Evolutionary conservation across 768 basidiomycete species (phyloP).

Genomic region (Lactarius sp.): DNA sequence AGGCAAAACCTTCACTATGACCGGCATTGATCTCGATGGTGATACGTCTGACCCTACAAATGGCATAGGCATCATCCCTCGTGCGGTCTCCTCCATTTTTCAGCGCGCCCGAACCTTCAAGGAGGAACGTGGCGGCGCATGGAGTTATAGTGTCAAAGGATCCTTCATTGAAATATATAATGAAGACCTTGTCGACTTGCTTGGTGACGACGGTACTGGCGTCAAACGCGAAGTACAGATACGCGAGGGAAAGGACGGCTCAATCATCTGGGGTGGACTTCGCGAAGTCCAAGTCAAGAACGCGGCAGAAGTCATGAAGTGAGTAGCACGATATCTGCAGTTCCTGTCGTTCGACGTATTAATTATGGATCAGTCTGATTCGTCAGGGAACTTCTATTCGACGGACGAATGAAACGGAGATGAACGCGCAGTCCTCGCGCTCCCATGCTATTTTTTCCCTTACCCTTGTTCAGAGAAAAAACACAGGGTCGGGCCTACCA

Average conservation of each 20-base stretch:
- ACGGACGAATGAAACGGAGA: constrained; percentile 94
- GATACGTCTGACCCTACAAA: constrained; percentile 79
- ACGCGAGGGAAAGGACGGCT: constrained; percentile 93
- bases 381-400: constrained; percentile 86
- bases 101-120: constrained; percentile 67
- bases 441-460: constrained; percentile 99
- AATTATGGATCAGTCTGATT: constrained; percentile 56
- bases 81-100: constrained; percentile 89
- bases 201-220: constrained; percentile 70
- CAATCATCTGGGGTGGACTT: constrained; percentile 95
- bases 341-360: constrained; percentile 19
- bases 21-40: constrained; percentile 85
- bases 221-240: constrained; percentile 85
- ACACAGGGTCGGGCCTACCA: constrained; percentile 60
- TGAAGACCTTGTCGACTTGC: constrained; percentile 95
- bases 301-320: constrained; percentile 88
- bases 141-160: constrained; percentile 78
- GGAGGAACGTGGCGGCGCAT: constrained; percentile 67
- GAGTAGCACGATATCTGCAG: constrained; percentile 34
- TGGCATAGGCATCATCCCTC: constrained; percentile 91
- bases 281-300: constrained; percentile 87
- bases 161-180: constrained; percentile 99
- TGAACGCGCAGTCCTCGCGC: constrained; percentile 97
- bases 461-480: constrained; percentile 89
- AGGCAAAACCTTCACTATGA: constrained; percentile 98